Conservation (phyloP, 768 basidiomycete species). For the Suillus paluster region DNA sequence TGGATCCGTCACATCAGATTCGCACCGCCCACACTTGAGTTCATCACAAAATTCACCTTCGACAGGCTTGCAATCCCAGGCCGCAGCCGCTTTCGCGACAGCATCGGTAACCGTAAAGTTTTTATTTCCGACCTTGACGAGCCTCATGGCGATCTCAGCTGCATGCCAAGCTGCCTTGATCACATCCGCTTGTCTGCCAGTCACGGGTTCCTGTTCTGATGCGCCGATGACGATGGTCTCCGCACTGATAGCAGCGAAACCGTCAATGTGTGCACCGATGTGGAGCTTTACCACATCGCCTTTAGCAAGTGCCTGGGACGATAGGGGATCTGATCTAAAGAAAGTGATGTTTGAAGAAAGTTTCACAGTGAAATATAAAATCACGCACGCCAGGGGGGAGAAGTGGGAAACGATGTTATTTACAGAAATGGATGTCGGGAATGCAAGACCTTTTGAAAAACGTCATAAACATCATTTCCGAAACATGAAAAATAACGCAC, state of each 20-base stretch:
- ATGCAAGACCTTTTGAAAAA: slow-evolving; percentile 73
- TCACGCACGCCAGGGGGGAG: slow-evolving; percentile 88
- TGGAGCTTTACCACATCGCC: slow-evolving; percentile 96
- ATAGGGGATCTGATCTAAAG: slow-evolving; percentile 72
- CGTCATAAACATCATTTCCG: background rate
- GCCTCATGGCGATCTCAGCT: slow-evolving; percentile 89
- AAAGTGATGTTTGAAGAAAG: slow-evolving; percentile 10
- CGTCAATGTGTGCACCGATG: slow-evolving; percentile 97
- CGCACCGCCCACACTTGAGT: background rate
- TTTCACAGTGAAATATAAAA: background rate
- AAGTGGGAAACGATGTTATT: slow-evolving; percentile 97
- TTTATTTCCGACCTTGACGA: slow-evolving; percentile 89
- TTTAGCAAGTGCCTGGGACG: slow-evolving; percentile 70
- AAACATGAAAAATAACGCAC: slow-evolving; percentile 45
- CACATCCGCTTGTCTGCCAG: slow-evolving; percentile 87
- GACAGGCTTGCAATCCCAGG: slow-evolving; percentile 89
- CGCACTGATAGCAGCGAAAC: slow-evolving; percentile 90
- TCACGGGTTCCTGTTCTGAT: slow-evolving; percentile 70
- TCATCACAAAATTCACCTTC: slow-evolving; percentile 63
- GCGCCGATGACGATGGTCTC: slow-evolving; percentile 93
- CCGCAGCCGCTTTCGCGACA: slow-evolving; percentile 70
- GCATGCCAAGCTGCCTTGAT: slow-evolving; percentile 94
- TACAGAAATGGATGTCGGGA: slow-evolving; percentile 92
- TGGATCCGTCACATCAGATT: slow-evolving; percentile 30
- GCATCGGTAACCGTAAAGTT: slow-evolving; percentile 95